Evolutionary conservation across 305 asterid species (phyloP), one percentile per base, ranked within the genome.

Genomic region (Fraxinus angustifolia): DNA sequence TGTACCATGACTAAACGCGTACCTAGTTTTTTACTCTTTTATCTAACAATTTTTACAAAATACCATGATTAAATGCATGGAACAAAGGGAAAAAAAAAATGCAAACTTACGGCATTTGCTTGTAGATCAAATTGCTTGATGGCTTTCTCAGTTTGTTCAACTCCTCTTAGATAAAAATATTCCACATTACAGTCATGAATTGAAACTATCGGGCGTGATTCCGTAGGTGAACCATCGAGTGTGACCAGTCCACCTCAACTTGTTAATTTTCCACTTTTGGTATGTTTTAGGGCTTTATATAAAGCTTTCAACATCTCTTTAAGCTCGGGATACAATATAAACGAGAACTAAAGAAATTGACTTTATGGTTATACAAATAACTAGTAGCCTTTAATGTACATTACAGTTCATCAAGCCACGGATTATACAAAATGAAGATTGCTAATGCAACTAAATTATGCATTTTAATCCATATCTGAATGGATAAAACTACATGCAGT

Each of bases 341-440:
- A 60, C 4, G 6, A 60, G 12, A 2, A 23, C 16, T 62, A 62
- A 23, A 19, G 6, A 23, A 8, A 62, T 2, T 2, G 31, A 21
- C 28, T 58, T 19, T 3, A 19, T 58, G 68, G 4, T 19, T 19
- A 58, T 21, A 19, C 14, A 58, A 58, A 19, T 6, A 67, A 11
- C 73, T 26, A 2, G 5, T 67, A 67, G 36, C 38, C 4, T 67
- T 14, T 73, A 58, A 72, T 33, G 23, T 48, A 3, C 76, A 56
- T 73, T 67, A 34, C 60, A 75, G 60, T 58, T 28, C 21, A 68
- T 34, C 80, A 36, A 76, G 78, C 23, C 34, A 30, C 16, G 6
- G 48, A 11, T 62, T 68, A 34, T 82, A 84, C 84, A 82, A 45
- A 21, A 56, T 53, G 30, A 50, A 34, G 53, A 40, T 33, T 75